These are phyloP conservation scores for Pleurotus ostreatus DNA, from an alignment of 768 basidiomycete species.

Conservation along the genomic window DNA sequence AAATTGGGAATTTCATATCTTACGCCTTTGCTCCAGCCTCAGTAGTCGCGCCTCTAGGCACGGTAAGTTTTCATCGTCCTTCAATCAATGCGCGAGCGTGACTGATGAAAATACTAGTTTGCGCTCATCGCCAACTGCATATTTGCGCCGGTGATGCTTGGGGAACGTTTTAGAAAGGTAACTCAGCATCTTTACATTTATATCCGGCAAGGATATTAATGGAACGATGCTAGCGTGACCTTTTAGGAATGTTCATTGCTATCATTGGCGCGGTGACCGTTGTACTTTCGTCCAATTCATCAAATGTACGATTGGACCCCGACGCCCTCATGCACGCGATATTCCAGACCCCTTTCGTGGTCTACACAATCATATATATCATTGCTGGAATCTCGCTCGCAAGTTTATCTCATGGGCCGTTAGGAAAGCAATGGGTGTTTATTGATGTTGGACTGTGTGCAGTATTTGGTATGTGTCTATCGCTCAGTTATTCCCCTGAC, in stretches of 20 bases:
- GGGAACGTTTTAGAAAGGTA: conserved; percentile 80
- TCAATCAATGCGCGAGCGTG: too few relatives aligned
- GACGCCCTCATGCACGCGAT: conserved; percentile 67
- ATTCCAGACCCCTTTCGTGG: conserved; percentile 64
- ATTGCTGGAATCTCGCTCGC: conserved; percentile 54
- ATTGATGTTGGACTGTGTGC: conserved; percentile 90
- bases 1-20: conserved; percentile 85
- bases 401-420: conserved; percentile 57
- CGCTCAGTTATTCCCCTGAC: neutral
- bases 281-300: conserved; percentile 75
- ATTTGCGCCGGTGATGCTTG: conserved; percentile 82
- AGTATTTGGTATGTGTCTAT: conserved; percentile 57
- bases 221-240: conserved; percentile 54
- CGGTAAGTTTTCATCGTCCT: conserved; percentile 44
- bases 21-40: conserved; percentile 90
- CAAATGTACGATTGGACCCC: conserved; percentile 67
- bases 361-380: conserved; percentile 67
- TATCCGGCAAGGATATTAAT: conserved; percentile 12
- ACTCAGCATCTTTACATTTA: conserved; percentile 14
- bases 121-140: conserved; percentile 95
- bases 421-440: conserved; percentile 68
- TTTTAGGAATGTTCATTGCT: conserved; percentile 75
- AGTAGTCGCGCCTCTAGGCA: conserved; percentile 94
- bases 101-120: conserved; percentile 44
- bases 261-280: conserved; percentile 89